phyloP scores from a whole-genome alignment of 2,329 filamentous ascomycete species.

The Sporothrix pseudoabietina region DNA sequence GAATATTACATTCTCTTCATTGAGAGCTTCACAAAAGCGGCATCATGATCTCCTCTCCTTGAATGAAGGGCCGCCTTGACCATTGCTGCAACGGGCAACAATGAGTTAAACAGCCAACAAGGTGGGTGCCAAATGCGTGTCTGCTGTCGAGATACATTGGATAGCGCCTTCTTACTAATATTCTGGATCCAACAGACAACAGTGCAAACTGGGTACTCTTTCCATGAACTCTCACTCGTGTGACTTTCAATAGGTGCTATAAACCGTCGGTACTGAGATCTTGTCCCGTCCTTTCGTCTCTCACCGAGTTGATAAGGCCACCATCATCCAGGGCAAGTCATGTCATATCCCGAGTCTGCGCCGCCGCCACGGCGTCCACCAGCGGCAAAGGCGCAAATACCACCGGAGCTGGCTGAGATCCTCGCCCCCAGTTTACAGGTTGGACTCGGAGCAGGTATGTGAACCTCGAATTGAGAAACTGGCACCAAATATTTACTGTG shows the following conservation, averaged over 20 bases:
- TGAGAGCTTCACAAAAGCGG: constrained; percentile 6
- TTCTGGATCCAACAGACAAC: background rate
- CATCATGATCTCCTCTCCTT: constrained; percentile 2
- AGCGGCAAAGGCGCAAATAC: constrained; percentile 39
- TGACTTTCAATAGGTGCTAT: background rate
- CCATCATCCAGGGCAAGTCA: background rate
- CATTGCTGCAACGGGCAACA: constrained; percentile 5
- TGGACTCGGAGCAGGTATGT: constrained; percentile 60
- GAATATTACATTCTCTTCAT: constrained; percentile 1
- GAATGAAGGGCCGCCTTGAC: constrained; percentile 15
- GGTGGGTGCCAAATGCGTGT: background rate
- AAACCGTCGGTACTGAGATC: background rate
- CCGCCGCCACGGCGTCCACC: constrained; percentile 20
- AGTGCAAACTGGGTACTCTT: background rate
- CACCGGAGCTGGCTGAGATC: constrained; percentile 50
- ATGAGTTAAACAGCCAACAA: background rate
- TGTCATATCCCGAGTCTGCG: constrained; percentile 27
- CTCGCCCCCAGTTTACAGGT: constrained; percentile 58
- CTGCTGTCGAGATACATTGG: background rate
- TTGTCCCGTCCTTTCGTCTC: too few species aligned
- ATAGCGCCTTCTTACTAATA: background rate
- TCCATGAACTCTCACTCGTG: background rate
- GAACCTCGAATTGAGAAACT: background rate
- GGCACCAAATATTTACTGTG: background rate
- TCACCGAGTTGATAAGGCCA: background rate